Base-by-base conservation (phyloP, 1,284 basidiomycete species). In the Trichosporon sp. region DNA sequence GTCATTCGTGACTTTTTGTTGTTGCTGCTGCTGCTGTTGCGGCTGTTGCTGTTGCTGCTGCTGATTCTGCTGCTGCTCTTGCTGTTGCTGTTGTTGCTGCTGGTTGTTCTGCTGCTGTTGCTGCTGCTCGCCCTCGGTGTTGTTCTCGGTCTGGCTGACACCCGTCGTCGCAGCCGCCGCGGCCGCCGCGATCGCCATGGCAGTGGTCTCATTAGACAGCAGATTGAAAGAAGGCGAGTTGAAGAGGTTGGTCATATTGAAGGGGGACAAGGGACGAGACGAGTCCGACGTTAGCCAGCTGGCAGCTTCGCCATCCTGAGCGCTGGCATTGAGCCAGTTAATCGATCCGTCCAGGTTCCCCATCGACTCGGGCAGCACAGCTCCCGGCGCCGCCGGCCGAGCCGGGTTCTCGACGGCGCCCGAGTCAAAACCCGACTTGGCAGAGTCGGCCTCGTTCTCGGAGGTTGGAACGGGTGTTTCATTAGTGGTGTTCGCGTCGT, bases 341-440 rank as follows among this genome's bases (percentile, higher is more conserved):
- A 78, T 77, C 64, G 73, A 65, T 63, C 69, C 72, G 56, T 72
- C 70, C 70, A 75, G 72, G 71, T 71, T 71, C 60, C 71, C 75
- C 66, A 72, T 69, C 56, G 69, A 66, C 66, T 74, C 71, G 65
- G 69, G 66, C 60, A 70, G 63, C 56, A 65, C 57, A 60, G 65
- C 65, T 58, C 65, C 68, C 68, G 68, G 68, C 68, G 68, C 68
- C 68, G 68, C 68, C 65, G 65, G 68, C 68, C 68, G 68, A 69
- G 68, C 68, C 68, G 65, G 68, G 63, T 64, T 69, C 58, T 69
- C 68, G 61, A 62, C 68, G 68, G 68, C 68, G 68, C 68, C 68
- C 32, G 63, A 66, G 59, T 34, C 66, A 69, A 69, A 69, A 69
- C 57, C 62, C 65, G 68, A 61, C 59, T 58, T 62, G 56, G 14